These are phyloP conservation scores for Cyamopsis tetragonoloba DNA, from an alignment of 306 rosid genomes.

Conservation along the genomic window DNA sequence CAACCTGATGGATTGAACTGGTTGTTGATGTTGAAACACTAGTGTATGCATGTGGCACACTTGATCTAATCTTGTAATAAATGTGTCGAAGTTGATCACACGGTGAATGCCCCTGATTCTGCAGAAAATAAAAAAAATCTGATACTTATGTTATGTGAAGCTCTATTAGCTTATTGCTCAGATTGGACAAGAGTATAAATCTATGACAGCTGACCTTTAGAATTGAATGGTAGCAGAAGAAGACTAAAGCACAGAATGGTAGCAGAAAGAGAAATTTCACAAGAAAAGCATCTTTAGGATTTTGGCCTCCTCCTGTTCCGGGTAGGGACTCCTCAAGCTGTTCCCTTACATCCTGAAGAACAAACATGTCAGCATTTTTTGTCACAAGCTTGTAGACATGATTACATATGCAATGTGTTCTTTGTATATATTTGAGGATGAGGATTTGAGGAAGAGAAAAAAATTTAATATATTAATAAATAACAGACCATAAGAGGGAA, in stretches of 20 bases:
- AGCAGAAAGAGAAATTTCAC: conserved; percentile 73
- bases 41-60: conserved; percentile 57
- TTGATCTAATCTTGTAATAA: conserved; percentile 67
- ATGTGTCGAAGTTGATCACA: conserved; percentile 64
- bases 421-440: background rate
- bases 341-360: conserved; percentile 72
- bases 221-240: conserved; percentile 55
- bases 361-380: conserved; percentile 3
- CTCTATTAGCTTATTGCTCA: background rate
- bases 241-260: conserved; percentile 64
- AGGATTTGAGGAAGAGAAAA: background rate
- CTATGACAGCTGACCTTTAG: conserved; percentile 53
- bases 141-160: conserved; percentile 15
- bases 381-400: conserved; percentile 9
- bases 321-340: conserved; percentile 82
- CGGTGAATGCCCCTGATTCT: conserved; percentile 58
- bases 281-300: conserved; percentile 69
- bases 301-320: conserved; percentile 84
- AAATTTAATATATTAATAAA: background rate
- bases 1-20: conserved; percentile 60
- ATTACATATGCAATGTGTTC: background rate
- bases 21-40: conserved; percentile 48
- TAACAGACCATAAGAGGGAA: background rate
- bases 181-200: conserved; percentile 19
- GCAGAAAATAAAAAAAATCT: conserved; percentile 30